Conservation (phyloP, 495 filamentous ascomycete genomes). For the Parmelia sp. region DNA sequence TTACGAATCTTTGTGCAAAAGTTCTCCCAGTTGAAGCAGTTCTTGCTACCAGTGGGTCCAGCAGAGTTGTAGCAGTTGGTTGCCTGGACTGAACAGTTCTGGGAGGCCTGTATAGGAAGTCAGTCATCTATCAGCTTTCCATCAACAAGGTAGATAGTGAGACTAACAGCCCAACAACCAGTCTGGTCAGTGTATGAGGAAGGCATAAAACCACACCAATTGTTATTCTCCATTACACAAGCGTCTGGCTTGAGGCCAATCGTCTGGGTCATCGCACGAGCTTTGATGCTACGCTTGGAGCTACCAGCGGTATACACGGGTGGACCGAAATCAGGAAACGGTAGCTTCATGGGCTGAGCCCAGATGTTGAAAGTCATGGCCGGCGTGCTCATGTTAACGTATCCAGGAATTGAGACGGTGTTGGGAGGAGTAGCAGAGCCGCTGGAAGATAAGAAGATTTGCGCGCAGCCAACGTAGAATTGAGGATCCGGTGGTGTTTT, state of each 20-base stretch:
- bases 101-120: slow-evolving; percentile 27
- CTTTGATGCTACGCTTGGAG: slow-evolving; percentile 22
- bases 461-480: slow-evolving; percentile 64
- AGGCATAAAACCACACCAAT: slow-evolving; percentile 63
- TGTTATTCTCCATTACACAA: slow-evolving; percentile 59
- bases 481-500: slow-evolving; percentile 49
- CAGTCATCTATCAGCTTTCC: slow-evolving; percentile 8
- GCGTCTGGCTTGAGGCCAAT: slow-evolving; percentile 41
- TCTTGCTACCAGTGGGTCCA: slow-evolving; percentile 49
- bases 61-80: slow-evolving; percentile 50
- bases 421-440: slow-evolving; percentile 37
- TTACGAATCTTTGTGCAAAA: slow-evolving; percentile 51
- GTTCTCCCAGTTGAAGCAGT: slow-evolving; percentile 53
- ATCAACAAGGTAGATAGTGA: background rate
- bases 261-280: slow-evolving; percentile 26
- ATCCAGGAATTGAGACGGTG: slow-evolving; percentile 58
- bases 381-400: slow-evolving; percentile 46
- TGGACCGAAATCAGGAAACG: slow-evolving; percentile 58
- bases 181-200: slow-evolving; percentile 44
- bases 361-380: slow-evolving; percentile 61
- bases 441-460: slow-evolving; percentile 53
- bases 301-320: slow-evolving; percentile 33
- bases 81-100: slow-evolving; percentile 53
- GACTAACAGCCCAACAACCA: slow-evolving; percentile 50
- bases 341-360: slow-evolving; percentile 32